Base-by-base conservation (phyloP, 495 filamentous ascomycete species). In the Aspergillus panamensis region DNA sequence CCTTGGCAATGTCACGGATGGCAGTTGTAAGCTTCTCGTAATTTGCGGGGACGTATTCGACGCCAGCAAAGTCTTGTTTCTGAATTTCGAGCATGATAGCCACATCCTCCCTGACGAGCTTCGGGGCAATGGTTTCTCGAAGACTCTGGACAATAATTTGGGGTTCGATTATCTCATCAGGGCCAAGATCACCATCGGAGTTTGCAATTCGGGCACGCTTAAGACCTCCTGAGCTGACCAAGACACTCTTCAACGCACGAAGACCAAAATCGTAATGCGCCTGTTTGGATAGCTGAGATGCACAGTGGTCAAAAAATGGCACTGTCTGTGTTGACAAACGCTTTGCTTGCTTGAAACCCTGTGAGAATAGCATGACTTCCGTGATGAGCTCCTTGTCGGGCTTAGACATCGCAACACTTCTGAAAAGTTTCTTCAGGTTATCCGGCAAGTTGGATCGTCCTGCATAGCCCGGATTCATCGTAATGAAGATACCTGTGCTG, bases 391-490 rank as follows among this genome's bases (percentile, higher is more conserved):
- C 94, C 72, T 99, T 99, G 76, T 99, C 94, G 0, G 94, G 94
- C 72, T 97, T 97, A 8, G 95, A 97, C 94, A 99, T 99, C 40
- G 94, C 94, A 47, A 99, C 94, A 66, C 95, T 97, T 64, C 94
- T 84, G 84, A 99, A 99, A 19, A 99, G 79, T 74, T 99, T 99
- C 82, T 99, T 99, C 71, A 99, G 71, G 69, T 99, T 99, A 73
- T 99, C 94, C 1, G 94, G 94, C 64, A 99, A 75, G 72, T 97
- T 99, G 32, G 94, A 99, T 69, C 94, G 87, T 51, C 94, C 94
- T 39, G 94, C 94, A 79, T 99, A 99, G 19, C 94, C 94, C 63
- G 94, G 94, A 75, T 99, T 99, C 94, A 99, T 99, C 32, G 94
- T 99, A 72, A 99, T 97, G 78, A 99, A 99, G 69, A 99, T 96